Evolutionary conservation across 2,329 filamentous ascomycete species (phyloP), one percentile per base, ranked within the genome.

Genomic region (Pyrenochaeta sp.): DNA sequence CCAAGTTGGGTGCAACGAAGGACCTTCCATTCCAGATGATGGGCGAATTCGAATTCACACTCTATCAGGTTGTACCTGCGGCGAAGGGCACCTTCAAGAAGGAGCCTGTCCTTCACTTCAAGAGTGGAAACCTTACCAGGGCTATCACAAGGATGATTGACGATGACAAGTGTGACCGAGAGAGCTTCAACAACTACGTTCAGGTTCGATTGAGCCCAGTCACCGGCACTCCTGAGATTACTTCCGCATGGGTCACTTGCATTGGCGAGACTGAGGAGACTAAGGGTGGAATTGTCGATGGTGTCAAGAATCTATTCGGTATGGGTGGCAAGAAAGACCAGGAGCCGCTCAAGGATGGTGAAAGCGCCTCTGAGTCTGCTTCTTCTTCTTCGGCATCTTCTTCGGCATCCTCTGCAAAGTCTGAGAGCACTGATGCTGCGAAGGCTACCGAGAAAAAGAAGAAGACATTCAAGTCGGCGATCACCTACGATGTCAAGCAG

Each of bases 301-400:
- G 90, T 29, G 90, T 97, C 55, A 99, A 99, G 80, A 95, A 92
- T 54, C 83, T 96, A 51, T 95, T 99, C 66, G 94, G 94, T 5
- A 92, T 97, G 67, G 94, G 93, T 18, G 89, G 89, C 63, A 90
- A 90, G 74, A 96, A 96, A 52, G 89, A 93, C 42, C 88, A 96
- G 72, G 80, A 82, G 51, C 76, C 81, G 6, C 66, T 96, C 22
- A 81, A 83, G 46, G 88, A 86, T 35, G 70, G 55, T 21, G 69
- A 70, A 38, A 63, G 58, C 46, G 57, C 61, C 51, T 63, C 62
- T 14, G 67, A 69, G 31, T 81, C 81, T 9, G 78, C 76, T 15
- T 69, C 35, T 55, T 69, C 77, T 9, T 57, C 59, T 14, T 37
- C 80, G 20, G 75, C 78, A 1, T 70, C 54, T 69, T 49, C 77